Evolutionary conservation across 192 early-diverging fungal species (phyloP).

Genomic region (Coemansia sp.): DNA sequence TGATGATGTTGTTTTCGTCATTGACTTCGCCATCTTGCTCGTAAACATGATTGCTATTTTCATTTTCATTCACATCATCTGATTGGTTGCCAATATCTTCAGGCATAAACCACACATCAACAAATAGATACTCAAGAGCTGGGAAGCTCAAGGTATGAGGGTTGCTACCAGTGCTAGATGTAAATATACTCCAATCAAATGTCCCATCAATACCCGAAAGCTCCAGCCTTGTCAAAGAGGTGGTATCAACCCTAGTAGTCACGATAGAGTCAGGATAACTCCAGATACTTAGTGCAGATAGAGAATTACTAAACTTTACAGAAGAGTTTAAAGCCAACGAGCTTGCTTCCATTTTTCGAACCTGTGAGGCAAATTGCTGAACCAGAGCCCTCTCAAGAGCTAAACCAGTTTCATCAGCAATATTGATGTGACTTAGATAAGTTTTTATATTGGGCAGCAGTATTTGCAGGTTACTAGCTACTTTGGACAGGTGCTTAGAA

Average conservation of each 20-base stretch:
- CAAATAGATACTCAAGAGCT: neutral
- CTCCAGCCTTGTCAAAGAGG: neutral
- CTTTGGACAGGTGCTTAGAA: neutral
- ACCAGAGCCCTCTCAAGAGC: neutral
- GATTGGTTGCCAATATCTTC: neutral
- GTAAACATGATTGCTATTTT: neutral
- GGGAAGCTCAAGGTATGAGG: neutral
- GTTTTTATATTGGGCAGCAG: neutral
- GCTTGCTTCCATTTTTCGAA: neutral
- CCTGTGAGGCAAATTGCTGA: neutral
- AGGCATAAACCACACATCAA: conserved; percentile 6
- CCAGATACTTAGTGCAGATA: neutral
- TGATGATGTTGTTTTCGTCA: too few relatives aligned
- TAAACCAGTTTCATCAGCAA: neutral
- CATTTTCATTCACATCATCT: neutral
- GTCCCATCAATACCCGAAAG: neutral
- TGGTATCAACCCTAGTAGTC: neutral
- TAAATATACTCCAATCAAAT: neutral
- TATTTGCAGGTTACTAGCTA: neutral
- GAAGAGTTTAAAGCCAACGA: neutral
- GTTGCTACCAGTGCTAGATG: neutral
- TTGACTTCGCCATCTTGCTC: too few relatives aligned
- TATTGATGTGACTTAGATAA: neutral
- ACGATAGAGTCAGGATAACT: neutral
- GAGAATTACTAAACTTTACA: neutral